Percentiles rank a stretch among this genome's conserved stretches.
phyloP scores from a whole-genome alignment of 2,329 filamentous ascomycete species.

The Chlorencoelia australis region DNA sequence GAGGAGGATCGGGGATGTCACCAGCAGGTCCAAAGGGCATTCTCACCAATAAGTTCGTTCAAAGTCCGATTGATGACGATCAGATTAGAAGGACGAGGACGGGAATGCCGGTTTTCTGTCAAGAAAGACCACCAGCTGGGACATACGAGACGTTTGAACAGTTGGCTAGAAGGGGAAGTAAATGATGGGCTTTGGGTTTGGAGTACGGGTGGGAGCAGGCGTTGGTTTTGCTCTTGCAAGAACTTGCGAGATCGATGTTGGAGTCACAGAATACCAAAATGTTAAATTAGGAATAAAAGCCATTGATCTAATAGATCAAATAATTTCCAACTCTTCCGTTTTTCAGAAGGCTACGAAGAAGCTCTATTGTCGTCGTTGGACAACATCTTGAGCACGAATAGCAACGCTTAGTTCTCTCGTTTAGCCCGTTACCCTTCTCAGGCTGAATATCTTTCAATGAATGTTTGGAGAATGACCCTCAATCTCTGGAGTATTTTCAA shows the following conservation, averaged over 20 bases:
- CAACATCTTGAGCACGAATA: no score
- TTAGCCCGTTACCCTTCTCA: no score
- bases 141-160: neutral
- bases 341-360: neutral
- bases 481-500: neutral
- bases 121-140: neutral
- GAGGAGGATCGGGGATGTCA: neutral
- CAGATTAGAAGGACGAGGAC: neutral
- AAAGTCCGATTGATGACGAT: neutral
- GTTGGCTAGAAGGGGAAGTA: neutral
- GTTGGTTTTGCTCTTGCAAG: neutral
- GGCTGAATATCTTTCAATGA: no score
- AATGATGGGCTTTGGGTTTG: neutral
- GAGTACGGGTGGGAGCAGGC: neutral
- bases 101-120: neutral
- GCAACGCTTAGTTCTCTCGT: no score
- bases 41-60: constrained; percentile 1
- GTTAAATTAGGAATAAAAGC: no score
- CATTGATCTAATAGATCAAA: no score
- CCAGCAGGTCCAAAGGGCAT: neutral
- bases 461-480: neutral
- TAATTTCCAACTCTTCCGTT: neutral
- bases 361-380: neutral
- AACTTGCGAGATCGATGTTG: no score
- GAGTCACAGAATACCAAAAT: neutral